Evolutionary conservation across 495 filamentous ascomycete species (phyloP).

Genomic region (Pyrenopolyporus hunteri): DNA sequence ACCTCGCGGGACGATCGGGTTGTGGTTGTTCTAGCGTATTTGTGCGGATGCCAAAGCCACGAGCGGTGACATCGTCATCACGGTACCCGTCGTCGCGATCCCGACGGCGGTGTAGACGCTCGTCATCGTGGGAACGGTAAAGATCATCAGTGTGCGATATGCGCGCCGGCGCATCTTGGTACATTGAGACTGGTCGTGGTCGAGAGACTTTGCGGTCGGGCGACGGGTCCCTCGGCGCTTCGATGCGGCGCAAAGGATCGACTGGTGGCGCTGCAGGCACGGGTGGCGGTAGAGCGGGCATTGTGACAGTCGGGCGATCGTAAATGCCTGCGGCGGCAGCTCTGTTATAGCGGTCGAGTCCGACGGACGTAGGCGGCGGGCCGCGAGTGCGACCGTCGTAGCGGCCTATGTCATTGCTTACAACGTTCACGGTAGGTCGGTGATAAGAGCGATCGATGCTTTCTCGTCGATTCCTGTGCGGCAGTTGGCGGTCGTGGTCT

Average conservation of each 20-base stretch:
- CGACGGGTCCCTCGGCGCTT: slow-evolving; percentile 43
- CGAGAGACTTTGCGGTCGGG: slow-evolving; percentile 41
- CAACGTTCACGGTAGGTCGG: slow-evolving; percentile 67
- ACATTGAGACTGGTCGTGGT: slow-evolving; percentile 54
- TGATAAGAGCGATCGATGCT: slow-evolving; percentile 62
- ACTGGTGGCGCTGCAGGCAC: slow-evolving; percentile 44
- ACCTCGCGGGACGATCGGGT: slow-evolving; percentile 31
- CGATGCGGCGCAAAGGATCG: slow-evolving; percentile 44
- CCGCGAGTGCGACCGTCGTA: slow-evolving; percentile 55
- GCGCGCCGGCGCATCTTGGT: slow-evolving; percentile 49
- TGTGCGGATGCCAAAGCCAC: slow-evolving; percentile 55
- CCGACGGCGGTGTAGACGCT: slow-evolving; percentile 40
- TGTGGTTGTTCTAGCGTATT: slow-evolving; percentile 43
- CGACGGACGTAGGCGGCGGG: slow-evolving; percentile 67
- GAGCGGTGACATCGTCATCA: slow-evolving; percentile 46
- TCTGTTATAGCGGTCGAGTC: slow-evolving; percentile 63
- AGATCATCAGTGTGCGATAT: slow-evolving; percentile 50
- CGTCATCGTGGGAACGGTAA: slow-evolving; percentile 50
- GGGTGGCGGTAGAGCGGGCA: slow-evolving; percentile 49
- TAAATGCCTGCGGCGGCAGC: slow-evolving; percentile 48
- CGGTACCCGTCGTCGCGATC: slow-evolving; percentile 47
- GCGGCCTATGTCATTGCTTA: slow-evolving; percentile 61
- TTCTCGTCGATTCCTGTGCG: slow-evolving; percentile 52
- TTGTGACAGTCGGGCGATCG: slow-evolving; percentile 51
- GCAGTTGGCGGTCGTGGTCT: slow-evolving; percentile 53